Conservation (phyloP, 2,329 filamentous ascomycete genomes). For the Aspergillus aculeatinus region DNA sequence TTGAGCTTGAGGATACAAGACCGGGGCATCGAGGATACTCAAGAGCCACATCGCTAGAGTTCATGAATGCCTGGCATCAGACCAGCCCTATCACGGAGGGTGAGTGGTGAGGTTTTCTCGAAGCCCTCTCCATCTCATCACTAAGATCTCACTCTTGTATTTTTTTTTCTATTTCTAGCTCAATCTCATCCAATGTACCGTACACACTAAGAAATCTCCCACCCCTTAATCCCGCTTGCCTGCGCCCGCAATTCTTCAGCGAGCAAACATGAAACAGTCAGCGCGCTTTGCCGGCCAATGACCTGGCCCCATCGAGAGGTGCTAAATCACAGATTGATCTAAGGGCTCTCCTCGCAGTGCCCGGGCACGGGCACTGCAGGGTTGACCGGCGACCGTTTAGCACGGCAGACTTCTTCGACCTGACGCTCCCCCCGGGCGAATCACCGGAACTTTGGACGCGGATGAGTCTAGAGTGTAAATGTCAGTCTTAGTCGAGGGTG, state of each 20-base stretch:
- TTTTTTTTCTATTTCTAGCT: background rate
- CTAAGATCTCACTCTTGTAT: background rate
- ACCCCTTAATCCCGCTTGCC: background rate
- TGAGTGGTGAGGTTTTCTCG: background rate
- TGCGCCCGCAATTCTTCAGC: constrained; percentile 12
- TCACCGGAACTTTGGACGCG: background rate
- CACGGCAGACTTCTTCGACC: background rate
- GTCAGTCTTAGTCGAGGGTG: too few species aligned
- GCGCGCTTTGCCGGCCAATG: constrained; percentile 20
- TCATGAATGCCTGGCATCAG: too few species aligned
- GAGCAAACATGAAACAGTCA: constrained; percentile 12
- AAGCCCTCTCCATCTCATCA: background rate
- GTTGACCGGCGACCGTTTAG: background rate
- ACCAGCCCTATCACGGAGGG: too few species aligned
- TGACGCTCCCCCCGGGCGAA: background rate
- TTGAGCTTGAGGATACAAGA: too few species aligned
- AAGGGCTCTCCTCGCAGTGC: background rate
- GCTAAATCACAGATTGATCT: constrained; percentile 7
- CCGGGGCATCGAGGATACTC: too few species aligned
- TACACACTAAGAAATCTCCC: background rate
- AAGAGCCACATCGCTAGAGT: too few species aligned
- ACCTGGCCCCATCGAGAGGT: background rate
- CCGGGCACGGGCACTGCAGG: background rate
- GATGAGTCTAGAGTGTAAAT: too few species aligned
- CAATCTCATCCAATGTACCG: background rate